Percentiles rank a stretch among this genome's conserved stretches.
Evolutionary conservation across 202 grass and related monocot genomes (phyloP).

Genomic region (Panicum hallii): DNA sequence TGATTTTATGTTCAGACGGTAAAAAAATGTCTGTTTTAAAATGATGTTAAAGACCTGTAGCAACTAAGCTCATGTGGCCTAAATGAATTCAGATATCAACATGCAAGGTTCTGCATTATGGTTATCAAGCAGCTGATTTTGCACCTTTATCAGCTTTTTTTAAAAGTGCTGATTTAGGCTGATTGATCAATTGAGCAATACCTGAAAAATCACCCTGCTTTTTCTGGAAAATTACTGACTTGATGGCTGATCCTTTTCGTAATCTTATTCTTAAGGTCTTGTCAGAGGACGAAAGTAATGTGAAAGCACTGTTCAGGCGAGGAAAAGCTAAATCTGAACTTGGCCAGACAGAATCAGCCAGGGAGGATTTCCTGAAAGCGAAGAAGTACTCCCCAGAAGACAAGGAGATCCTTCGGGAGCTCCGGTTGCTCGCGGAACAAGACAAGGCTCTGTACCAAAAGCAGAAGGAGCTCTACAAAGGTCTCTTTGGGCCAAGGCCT

Average conservation of each 20-base stretch:
- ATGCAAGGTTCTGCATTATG: not conserved
- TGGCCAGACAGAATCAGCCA: constrained; percentile 79
- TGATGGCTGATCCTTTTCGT: not conserved
- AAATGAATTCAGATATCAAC: not conserved
- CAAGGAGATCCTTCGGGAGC: constrained; percentile 66
- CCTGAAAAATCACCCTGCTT: not conserved
- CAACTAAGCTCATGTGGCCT: not conserved
- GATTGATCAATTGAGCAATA: constrained; percentile 25
- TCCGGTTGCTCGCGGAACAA: constrained; percentile 63
- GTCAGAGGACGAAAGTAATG: constrained; percentile 85
- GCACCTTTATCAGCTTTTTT: not conserved
- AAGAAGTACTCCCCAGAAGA: constrained; percentile 75
- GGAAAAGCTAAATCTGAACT: constrained; percentile 89
- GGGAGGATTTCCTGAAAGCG: constrained; percentile 81
- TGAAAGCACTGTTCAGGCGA: constrained; percentile 81
- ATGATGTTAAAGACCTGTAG: not conserved
- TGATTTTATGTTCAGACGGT: not conserved
- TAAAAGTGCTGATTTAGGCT: not conserved
- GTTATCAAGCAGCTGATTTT: not conserved
- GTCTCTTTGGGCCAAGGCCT: constrained; percentile 78
- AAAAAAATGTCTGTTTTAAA: not conserved
- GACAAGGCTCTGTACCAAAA: constrained; percentile 89
- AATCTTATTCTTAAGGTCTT: constrained; percentile 62
- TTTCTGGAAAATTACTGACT: not conserved
- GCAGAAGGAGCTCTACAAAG: constrained; percentile 91